phyloP scores from a whole-genome alignment of 495 filamentous ascomycete species.

The Rostrohypoxylon terebratum region DNA sequence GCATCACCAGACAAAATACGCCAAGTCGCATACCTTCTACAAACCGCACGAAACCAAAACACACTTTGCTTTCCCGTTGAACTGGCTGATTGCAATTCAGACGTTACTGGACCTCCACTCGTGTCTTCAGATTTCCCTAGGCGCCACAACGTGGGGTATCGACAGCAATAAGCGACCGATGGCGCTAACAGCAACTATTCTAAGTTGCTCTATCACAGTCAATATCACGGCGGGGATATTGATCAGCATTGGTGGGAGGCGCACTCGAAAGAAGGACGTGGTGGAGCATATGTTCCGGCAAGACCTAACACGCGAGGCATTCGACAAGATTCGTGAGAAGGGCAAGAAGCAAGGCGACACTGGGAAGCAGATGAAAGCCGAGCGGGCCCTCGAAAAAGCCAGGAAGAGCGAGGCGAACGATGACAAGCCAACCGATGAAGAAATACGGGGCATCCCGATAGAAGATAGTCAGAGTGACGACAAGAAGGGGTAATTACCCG shows the following conservation, averaged over 20 bases:
- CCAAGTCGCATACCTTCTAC: conserved; percentile 84
- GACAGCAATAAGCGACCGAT: conserved; percentile 70
- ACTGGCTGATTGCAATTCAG: conserved; percentile 75
- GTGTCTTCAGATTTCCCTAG: conserved; percentile 78
- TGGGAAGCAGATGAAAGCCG: conserved; percentile 59
- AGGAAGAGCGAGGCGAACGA: conserved; percentile 47
- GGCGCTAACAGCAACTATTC: conserved; percentile 80
- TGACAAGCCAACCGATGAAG: conserved; percentile 24
- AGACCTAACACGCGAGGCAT: conserved; percentile 76
- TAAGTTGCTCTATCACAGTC: conserved; percentile 77
- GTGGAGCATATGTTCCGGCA: conserved; percentile 78
- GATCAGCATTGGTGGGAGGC: conserved; percentile 77
- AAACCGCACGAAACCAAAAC: conserved; percentile 85
- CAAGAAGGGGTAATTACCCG: conserved; percentile 32
- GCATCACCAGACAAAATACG: conserved; percentile 79
- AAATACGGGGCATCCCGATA: conserved; percentile 35
- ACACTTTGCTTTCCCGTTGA: conserved; percentile 80
- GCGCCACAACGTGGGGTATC: conserved; percentile 79
- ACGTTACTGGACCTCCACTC: conserved; percentile 81
- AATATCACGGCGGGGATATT: conserved; percentile 78
- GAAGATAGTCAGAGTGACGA: conserved; percentile 15
- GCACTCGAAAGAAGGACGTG: conserved; percentile 84
- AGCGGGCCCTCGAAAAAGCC: conserved; percentile 45
- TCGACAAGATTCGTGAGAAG: conserved; percentile 68
- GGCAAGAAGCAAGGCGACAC: conserved; percentile 67